phyloP scores from a whole-genome alignment of 768 basidiomycete species.

The Chalciporus pseudorubinellus region DNA sequence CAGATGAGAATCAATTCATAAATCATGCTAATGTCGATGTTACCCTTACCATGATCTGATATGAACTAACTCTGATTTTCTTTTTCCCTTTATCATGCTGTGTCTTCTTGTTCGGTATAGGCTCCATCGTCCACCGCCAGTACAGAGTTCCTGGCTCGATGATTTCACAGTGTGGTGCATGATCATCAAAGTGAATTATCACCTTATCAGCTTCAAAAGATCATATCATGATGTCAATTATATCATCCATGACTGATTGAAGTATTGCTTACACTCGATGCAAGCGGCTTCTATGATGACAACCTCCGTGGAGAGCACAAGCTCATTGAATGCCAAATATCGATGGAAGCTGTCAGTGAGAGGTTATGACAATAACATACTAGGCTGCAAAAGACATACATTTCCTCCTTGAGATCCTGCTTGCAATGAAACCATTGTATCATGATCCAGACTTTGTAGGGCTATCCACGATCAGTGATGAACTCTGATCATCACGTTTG shows the following conservation, averaged over 20 bases:
- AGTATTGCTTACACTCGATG: neutral
- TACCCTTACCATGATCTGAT: neutral
- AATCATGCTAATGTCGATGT: no score
- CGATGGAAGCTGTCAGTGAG: neutral
- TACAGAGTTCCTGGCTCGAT: neutral
- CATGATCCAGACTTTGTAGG: neutral
- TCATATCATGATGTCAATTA: no score
- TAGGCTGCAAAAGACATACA: neutral
- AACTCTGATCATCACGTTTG: neutral
- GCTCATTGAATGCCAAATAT: neutral
- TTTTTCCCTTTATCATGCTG: neutral
- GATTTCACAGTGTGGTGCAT: neutral
- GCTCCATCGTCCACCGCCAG: neutral
- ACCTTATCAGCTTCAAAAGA: neutral
- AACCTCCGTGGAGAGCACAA: neutral
- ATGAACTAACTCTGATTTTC: neutral
- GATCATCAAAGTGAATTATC: neutral
- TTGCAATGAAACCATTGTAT: slow-evolving; percentile 5
- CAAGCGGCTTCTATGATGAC: neutral
- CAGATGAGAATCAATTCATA: no score
- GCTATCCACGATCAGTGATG: no score
- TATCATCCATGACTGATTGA: neutral
- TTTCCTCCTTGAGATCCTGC: neutral
- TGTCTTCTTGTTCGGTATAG: neutral
- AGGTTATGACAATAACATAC: neutral